A percentile compares a stretch with the other conserved stretches of the same genome.
These are phyloP conservation scores for Pezizomycotina sp. DNA, from an alignment of 2,329 filamentous ascomycete species.

Conservation along the genomic window DNA sequence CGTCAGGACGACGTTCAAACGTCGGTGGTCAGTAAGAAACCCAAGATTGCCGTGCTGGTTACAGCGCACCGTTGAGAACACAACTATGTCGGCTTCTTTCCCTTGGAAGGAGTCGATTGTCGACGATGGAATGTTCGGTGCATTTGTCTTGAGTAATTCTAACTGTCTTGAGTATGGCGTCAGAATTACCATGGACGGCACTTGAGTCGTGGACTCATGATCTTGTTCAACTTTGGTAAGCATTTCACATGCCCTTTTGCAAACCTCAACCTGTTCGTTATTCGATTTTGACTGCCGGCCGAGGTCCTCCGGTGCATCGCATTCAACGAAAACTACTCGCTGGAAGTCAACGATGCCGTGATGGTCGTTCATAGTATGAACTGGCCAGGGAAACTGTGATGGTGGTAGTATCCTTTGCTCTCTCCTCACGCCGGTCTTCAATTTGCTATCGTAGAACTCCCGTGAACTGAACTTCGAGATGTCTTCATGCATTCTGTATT, in stretches of 20 bases:
- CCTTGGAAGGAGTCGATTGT: slow-evolving; percentile 97
- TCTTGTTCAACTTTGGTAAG: no score
- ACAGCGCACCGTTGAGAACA: slow-evolving; percentile 94
- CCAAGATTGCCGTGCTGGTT: slow-evolving; percentile 87
- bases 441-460: slow-evolving; percentile 78
- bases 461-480: slow-evolving; percentile 82
- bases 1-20: slow-evolving; percentile 98
- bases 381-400: slow-evolving; percentile 44
- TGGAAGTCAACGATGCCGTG: no score
- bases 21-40: slow-evolving; percentile 93
- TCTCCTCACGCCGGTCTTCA: slow-evolving; percentile 79
- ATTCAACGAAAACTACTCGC: slow-evolving; percentile 94
- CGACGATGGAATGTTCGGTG: slow-evolving; percentile 51
- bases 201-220: slow-evolving; percentile 59
- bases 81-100: slow-evolving; percentile 91
- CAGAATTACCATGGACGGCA: slow-evolving; percentile 84
- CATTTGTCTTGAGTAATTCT: slow-evolving; percentile 60
- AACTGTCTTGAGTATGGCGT: slow-evolving; percentile 95
- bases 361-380: no score
- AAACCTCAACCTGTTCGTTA: slow-evolving; percentile 67
- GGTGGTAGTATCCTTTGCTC: slow-evolving; percentile 32
- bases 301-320: slow-evolving; percentile 73
- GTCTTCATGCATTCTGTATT: slow-evolving; percentile 98
- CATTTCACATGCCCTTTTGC: slow-evolving; percentile 38
- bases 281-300: slow-evolving; percentile 79